phyloP scores from a whole-genome alignment of 2,329 filamentous ascomycete species.

The Pseudogymnoascus sp. region DNA sequence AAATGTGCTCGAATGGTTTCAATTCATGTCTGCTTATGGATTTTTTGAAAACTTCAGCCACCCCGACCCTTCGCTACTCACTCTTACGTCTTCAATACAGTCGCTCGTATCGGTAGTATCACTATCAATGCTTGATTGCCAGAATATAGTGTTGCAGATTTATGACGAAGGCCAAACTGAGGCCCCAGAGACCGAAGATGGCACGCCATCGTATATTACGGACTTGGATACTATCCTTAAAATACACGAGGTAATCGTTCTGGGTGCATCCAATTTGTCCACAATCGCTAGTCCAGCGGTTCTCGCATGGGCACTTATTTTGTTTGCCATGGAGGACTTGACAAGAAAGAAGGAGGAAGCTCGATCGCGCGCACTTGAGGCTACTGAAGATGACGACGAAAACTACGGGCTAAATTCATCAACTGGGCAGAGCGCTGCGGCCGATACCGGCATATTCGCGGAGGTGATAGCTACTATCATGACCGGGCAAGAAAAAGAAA shows the following conservation, averaged over 20 bases:
- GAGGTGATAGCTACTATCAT: slow-evolving; percentile 38
- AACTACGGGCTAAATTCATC: slow-evolving; percentile 16
- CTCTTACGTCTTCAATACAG: slow-evolving; percentile 54
- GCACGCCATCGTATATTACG: slow-evolving; percentile 52
- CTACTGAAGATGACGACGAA: slow-evolving; percentile 3
- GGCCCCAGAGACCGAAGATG: slow-evolving; percentile 28
- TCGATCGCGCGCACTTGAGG: slow-evolving; percentile 19
- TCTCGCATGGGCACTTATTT: slow-evolving; percentile 72
- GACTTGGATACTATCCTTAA: slow-evolving; percentile 61
- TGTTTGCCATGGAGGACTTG: slow-evolving; percentile 58
- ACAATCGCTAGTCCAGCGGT: slow-evolving; percentile 61
- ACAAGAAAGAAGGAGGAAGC: slow-evolving; percentile 52
- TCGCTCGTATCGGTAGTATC: slow-evolving; percentile 62
- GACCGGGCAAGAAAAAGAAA: slow-evolving; percentile 26
- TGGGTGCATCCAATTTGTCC: slow-evolving; percentile 47
- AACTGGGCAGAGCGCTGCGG: background rate
- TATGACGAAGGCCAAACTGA: slow-evolving; percentile 32
- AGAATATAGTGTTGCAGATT: slow-evolving; percentile 48
- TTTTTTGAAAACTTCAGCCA: slow-evolving; percentile 59
- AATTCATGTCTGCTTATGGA: slow-evolving; percentile 55
- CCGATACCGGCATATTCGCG: slow-evolving; percentile 31
- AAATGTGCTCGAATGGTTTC: slow-evolving; percentile 62
- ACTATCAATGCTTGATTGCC: slow-evolving; percentile 53
- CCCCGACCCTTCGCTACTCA: slow-evolving; percentile 22
- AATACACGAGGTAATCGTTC: slow-evolving; percentile 62